phyloP scores from a whole-genome alignment of 2,329 filamentous ascomycete species.

The Colletotrichum tamarilloi region DNA sequence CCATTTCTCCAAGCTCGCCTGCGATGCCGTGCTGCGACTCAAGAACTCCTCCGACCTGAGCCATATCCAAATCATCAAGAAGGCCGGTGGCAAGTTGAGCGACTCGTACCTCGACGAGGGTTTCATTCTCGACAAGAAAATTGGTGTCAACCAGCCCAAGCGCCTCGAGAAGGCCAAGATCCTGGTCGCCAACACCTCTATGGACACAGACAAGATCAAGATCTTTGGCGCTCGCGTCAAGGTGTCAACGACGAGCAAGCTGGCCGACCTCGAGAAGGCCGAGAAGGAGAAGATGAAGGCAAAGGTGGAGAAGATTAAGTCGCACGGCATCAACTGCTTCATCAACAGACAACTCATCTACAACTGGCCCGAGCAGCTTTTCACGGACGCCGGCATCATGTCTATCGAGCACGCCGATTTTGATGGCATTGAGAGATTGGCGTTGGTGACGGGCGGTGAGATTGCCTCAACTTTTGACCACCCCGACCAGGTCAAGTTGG shows the following conservation, averaged over 20 bases:
- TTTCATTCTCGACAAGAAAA: constrained; percentile 99
- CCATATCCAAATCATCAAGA: constrained; percentile 99
- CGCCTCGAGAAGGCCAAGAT: constrained; percentile 98
- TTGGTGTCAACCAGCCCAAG: constrained; percentile 98
- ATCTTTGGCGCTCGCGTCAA: constrained; percentile 98
- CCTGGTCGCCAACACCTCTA: constrained; percentile 95
- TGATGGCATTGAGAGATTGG: constrained; percentile 94
- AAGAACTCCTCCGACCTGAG: constrained; percentile 93
- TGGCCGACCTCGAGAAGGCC: constrained; percentile 98
- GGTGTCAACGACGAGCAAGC: constrained; percentile 94
- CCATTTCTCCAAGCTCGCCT: constrained; percentile 90
- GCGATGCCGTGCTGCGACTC: constrained; percentile 90
- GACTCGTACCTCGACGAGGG: constrained; percentile 98
- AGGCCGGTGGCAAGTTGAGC: constrained; percentile 95
- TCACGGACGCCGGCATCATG: constrained; percentile 96
- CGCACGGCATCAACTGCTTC: constrained; percentile 99
- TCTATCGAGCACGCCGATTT: constrained; percentile 99
- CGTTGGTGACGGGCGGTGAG: constrained; percentile 95
- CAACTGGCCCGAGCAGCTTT: constrained; percentile 99
- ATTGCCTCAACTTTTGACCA: constrained; percentile 98
- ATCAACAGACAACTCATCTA: constrained; percentile 99
- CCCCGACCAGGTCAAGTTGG: constrained; percentile 95
- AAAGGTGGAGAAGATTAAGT: constrained; percentile 99
- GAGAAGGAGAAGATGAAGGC: constrained; percentile 99
- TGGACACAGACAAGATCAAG: constrained; percentile 99